Percentiles rank a stretch among this genome's conserved stretches.
phyloP scores from a whole-genome alignment of 345 rosid genomes.

The Capsella bursapastoris region DNA sequence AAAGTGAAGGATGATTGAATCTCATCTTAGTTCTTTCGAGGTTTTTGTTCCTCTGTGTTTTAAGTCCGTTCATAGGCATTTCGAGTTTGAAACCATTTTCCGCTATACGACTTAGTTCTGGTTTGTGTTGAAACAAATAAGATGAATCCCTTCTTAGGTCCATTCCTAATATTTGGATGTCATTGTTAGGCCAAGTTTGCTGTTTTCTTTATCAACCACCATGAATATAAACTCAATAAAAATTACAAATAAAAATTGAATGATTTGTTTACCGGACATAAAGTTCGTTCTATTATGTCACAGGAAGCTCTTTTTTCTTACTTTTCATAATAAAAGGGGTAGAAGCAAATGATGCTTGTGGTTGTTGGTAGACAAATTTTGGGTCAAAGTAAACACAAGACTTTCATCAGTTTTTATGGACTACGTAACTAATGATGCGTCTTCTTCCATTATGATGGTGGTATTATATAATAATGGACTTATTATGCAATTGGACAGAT shows the following conservation, averaged over 20 bases:
- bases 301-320: neutral
- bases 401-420: neutral
- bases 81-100: constrained; percentile 19
- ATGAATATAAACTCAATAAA: constrained; percentile 22
- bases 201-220: constrained; percentile 23
- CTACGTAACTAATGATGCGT: constrained; percentile 15
- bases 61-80: constrained; percentile 32
- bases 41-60: constrained; percentile 18
- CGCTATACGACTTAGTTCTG: constrained; percentile 2
- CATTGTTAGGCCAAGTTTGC: constrained; percentile 20
- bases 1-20: constrained; percentile 42
- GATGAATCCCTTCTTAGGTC: constrained; percentile 29
- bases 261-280: neutral
- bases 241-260: neutral
- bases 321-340: neutral
- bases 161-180: constrained; percentile 18
- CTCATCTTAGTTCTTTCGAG: constrained; percentile 6
- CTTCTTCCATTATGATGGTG: neutral
- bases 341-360: neutral
- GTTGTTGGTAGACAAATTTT: constrained; percentile 5
- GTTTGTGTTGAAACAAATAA: constrained; percentile 29
- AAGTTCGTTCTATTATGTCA: neutral
- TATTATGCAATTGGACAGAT: neutral
- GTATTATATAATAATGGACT: neutral
- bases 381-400: constrained; percentile 19